These are phyloP conservation scores for Syzygium aromaticum DNA, from an alignment of 345 rosid species.

Conservation along the genomic window DNA sequence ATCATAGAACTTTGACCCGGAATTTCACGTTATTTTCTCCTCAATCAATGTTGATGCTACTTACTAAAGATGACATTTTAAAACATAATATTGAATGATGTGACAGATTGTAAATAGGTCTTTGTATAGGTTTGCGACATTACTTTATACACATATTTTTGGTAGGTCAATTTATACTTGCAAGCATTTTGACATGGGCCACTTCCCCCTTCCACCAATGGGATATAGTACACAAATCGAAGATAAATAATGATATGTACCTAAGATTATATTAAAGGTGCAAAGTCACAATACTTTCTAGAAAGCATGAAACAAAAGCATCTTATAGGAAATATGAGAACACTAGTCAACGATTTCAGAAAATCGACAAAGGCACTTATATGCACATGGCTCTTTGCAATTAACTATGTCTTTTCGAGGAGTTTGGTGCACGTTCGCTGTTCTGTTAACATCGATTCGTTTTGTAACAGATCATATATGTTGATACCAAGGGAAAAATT, in stretches of 20 bases:
- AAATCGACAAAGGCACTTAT: not conserved
- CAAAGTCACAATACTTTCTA: not conserved
- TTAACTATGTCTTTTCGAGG: not conserved
- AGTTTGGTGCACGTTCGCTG: not conserved
- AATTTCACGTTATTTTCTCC: too few relatives aligned
- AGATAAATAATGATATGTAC: not conserved
- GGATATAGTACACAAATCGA: not conserved
- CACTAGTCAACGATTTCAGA: not conserved
- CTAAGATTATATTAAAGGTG: not conserved
- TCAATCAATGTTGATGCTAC: not conserved
- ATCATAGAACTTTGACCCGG: too few relatives aligned
- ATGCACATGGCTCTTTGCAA: not conserved
- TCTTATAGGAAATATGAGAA: not conserved
- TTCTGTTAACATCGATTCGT: not conserved
- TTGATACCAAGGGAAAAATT: not conserved
- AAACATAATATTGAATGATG: not conserved
- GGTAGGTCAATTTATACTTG: not conserved
- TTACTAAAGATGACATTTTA: not conserved
- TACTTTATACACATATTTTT: too few relatives aligned
- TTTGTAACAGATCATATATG: not conserved
- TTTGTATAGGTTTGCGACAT: too few relatives aligned
- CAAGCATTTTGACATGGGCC: not conserved
- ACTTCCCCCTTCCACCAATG: not conserved
- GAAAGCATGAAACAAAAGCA: not conserved
- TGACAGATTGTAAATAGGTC: not conserved